Evolutionary conservation across 805 yeast genomes (phyloP).

Genomic region (Candida germanica): DNA sequence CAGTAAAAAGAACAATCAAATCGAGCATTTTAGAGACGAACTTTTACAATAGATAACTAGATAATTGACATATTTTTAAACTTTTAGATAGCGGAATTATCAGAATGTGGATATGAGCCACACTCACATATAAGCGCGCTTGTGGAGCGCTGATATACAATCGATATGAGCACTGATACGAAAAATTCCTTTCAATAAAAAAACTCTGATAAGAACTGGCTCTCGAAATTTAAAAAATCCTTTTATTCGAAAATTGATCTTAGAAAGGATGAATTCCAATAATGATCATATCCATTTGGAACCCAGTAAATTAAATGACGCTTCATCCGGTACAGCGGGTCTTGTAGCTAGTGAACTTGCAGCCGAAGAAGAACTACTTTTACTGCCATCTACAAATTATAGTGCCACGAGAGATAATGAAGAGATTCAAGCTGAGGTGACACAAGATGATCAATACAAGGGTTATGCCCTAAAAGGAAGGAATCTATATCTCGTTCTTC

Average conservation of each 20-base stretch:
- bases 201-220: no score
- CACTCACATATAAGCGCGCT: no score
- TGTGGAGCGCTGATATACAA: no score
- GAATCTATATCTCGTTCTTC: constrained; percentile 27
- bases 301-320: constrained; percentile 21
- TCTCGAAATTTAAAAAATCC: no score
- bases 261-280: neutral
- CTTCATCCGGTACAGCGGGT: constrained; percentile 31
- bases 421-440: constrained; percentile 2
- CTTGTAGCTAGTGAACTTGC: constrained; percentile 34
- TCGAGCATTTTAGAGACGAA: constrained; percentile 38
- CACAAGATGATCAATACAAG: constrained; percentile 13
- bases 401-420: constrained; percentile 9
- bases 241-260: no score
- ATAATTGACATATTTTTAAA: no score
- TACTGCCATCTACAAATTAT: constrained; percentile 5
- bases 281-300: constrained; percentile 3
- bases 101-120: no score
- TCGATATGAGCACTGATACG: no score
- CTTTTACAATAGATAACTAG: constrained; percentile 7
- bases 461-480: constrained; percentile 29
- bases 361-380: constrained; percentile 26
- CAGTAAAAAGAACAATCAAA: constrained; percentile 27
- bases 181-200: no score
- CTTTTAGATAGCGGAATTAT: no score